Conservation (phyloP, 495 filamentous ascomycete genomes). For the Xylaria castorea region DNA sequence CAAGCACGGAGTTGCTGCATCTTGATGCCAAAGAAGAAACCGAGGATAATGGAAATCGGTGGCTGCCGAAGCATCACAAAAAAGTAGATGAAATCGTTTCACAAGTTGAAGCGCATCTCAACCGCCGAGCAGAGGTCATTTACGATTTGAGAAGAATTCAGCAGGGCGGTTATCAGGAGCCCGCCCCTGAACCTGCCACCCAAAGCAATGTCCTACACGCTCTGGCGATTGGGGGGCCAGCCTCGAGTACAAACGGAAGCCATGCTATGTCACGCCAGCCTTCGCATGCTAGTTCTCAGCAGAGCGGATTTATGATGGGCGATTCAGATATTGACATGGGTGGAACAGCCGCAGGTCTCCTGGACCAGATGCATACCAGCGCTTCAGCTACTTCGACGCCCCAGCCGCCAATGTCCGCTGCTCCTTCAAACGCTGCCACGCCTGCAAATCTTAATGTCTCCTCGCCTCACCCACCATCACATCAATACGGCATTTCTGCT, state of each 20-base stretch:
- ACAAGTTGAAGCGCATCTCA: slow-evolving; percentile 62
- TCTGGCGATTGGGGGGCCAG: slow-evolving; percentile 34
- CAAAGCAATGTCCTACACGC: slow-evolving; percentile 29
- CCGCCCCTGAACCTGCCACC: slow-evolving; percentile 50
- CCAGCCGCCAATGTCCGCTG: slow-evolving; percentile 49
- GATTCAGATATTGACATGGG: slow-evolving; percentile 73
- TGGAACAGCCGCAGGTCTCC: slow-evolving; percentile 63
- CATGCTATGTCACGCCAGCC: slow-evolving; percentile 51
- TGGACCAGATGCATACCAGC: slow-evolving; percentile 68
- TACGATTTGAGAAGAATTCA: slow-evolving; percentile 70
- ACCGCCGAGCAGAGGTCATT: slow-evolving; percentile 62
- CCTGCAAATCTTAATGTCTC: slow-evolving; percentile 50
- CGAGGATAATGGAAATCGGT: slow-evolving; percentile 51
- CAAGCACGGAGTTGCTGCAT: slow-evolving; percentile 66
- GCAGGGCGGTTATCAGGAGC: slow-evolving; percentile 71
- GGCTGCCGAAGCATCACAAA: slow-evolving; percentile 55
- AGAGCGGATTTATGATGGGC: slow-evolving; percentile 58
- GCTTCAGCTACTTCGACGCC: slow-evolving; percentile 59
- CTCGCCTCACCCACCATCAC: slow-evolving; percentile 40
- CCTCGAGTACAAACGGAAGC: slow-evolving; percentile 28
- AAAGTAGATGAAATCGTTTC: slow-evolving; percentile 67
- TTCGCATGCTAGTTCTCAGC: slow-evolving; percentile 55
- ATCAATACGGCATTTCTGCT: slow-evolving; percentile 32
- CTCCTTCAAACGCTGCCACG: slow-evolving; percentile 54
- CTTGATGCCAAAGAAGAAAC: slow-evolving; percentile 68